These are phyloP conservation scores for Sugiyamaella pinicola DNA, from an alignment of 1,139 yeast genomes.

Conservation along the genomic window DNA sequence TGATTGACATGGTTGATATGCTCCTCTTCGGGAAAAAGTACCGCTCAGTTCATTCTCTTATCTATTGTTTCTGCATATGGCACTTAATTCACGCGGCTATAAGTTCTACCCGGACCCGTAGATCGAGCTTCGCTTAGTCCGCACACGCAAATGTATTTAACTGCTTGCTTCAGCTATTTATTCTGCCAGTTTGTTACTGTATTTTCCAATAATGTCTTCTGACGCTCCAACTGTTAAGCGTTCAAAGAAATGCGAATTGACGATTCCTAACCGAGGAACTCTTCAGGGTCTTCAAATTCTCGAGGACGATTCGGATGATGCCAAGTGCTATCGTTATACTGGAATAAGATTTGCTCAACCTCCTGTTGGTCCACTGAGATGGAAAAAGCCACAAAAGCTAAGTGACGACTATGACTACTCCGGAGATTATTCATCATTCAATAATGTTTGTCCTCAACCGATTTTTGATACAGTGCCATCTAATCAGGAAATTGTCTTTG, in stretches of 20 bases:
- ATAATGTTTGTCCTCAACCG: conserved; percentile 45
- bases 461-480: conserved; percentile 30
- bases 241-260: not conserved
- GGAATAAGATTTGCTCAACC: conserved; percentile 36
- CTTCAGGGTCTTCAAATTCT: conserved; percentile 6
- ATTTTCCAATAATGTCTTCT: not conserved
- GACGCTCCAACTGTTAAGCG: conserved; percentile 7
- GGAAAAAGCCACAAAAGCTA: conserved; percentile 38
- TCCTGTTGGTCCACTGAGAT: conserved; percentile 37
- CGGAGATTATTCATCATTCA: conserved; percentile 42
- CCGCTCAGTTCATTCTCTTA: not conserved
- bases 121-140: too few relatives aligned
- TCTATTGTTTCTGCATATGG: not conserved
- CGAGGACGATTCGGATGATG: conserved; percentile 4
- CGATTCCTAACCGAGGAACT: conserved; percentile 8
- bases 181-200: not conserved
- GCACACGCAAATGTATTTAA: too few relatives aligned
- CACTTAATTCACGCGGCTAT: not conserved
- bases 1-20: not conserved
- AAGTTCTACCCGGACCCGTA: not conserved
- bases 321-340: conserved; percentile 27
- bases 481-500: conserved; percentile 37
- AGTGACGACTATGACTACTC: conserved; percentile 44
- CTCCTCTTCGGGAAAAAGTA: not conserved
- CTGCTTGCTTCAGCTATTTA: too few relatives aligned